Evolutionary conservation across 2,329 filamentous ascomycete species (phyloP).

Genomic region (Beauveria sp.): DNA sequence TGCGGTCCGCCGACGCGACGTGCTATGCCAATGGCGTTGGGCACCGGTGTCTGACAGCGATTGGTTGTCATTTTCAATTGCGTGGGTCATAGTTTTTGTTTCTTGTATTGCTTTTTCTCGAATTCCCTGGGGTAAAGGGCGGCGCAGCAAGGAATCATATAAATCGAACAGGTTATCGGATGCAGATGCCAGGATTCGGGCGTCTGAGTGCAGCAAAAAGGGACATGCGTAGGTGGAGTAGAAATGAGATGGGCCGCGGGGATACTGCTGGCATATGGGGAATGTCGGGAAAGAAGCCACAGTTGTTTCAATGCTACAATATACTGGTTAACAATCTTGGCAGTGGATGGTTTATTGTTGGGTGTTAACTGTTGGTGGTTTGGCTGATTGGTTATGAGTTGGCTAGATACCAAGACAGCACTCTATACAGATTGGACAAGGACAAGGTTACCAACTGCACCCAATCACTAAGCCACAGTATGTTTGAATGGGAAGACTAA

Average conservation of each 20-base stretch:
- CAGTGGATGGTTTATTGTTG: not conserved
- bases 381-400: not conserved
- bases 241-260: not conserved
- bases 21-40: slow-evolving; percentile 7
- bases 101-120: not conserved
- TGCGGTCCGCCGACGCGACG: not conserved
- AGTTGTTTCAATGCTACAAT: not conserved
- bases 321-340: not conserved
- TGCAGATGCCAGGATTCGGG: not conserved
- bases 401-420: not conserved
- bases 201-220: not conserved
- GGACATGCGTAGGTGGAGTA: not conserved
- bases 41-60: not conserved
- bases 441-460: not conserved
- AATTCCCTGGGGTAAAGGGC: slow-evolving; percentile 1
- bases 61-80: not conserved
- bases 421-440: not conserved
- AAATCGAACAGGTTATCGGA: not conserved
- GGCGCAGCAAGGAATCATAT: slow-evolving; percentile 1
- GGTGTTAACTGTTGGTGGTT: not conserved
- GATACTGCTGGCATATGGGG: not conserved
- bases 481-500: not conserved
- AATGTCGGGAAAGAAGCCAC: not conserved
- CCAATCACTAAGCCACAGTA: not conserved
- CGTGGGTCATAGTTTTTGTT: not conserved